These are phyloP conservation scores for Diaporthe batatas DNA, from an alignment of 2,329 filamentous ascomycete genomes.

Conservation along the genomic window DNA sequence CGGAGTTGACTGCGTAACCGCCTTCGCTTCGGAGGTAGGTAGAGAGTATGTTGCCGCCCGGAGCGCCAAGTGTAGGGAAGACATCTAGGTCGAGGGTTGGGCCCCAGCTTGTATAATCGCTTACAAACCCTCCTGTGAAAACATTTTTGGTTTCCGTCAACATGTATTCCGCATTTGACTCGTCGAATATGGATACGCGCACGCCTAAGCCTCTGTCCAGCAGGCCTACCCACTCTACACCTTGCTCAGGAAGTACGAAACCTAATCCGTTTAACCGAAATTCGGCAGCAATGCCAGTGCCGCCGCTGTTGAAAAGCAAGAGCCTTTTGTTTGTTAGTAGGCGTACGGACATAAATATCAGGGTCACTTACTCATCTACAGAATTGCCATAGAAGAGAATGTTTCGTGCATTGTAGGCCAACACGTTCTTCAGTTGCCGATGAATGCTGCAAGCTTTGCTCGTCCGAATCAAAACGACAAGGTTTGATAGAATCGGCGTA, in stretches of 20 bases:
- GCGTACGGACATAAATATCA: not conserved
- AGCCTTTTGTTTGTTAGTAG: constrained; percentile 18
- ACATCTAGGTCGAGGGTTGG: constrained; percentile 69
- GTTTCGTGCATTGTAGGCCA: constrained; percentile 54
- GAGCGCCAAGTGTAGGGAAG: constrained; percentile 68
- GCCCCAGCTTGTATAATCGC: constrained; percentile 68
- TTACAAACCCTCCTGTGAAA: constrained; percentile 63
- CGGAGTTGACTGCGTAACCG: constrained; percentile 65
- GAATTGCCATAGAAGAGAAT: constrained; percentile 41
- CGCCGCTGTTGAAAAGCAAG: too few species aligned
- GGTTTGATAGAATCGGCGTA: constrained; percentile 55
- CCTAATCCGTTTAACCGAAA: constrained; percentile 41
- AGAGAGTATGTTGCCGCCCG: constrained; percentile 70
- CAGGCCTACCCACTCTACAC: constrained; percentile 45
- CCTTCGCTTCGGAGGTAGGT: constrained; percentile 65
- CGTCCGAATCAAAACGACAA: constrained; percentile 57
- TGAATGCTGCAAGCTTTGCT: constrained; percentile 47
- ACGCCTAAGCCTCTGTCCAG: constrained; percentile 45
- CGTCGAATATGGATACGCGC: constrained; percentile 44
- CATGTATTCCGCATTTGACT: not conserved
- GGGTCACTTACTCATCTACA: constrained; percentile 26
- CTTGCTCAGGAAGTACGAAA: constrained; percentile 44
- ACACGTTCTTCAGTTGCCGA: constrained; percentile 55
- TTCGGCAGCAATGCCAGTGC: not conserved
- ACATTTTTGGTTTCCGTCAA: constrained; percentile 50